Conservation (phyloP, 2,329 filamentous ascomycete species). For the Neofusicoccum laricinum region DNA sequence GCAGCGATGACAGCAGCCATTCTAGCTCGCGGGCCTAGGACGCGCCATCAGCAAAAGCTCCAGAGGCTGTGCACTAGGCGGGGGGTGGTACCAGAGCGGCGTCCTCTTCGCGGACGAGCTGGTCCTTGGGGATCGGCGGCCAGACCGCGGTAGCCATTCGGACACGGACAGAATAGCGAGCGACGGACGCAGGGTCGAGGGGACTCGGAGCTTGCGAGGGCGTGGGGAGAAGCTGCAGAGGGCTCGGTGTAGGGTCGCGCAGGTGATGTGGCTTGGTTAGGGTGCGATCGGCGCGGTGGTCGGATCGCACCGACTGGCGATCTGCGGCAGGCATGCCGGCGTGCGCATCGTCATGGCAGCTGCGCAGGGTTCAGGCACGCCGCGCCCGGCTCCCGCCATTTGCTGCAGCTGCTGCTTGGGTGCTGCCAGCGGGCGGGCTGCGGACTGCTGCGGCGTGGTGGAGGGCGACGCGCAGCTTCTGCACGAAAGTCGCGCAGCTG, state of each 20-base stretch:
- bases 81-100: slow-evolving; percentile 45
- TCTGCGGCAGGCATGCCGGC: slow-evolving; percentile 1
- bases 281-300: neutral
- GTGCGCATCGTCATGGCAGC: neutral
- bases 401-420: neutral
- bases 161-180: neutral
- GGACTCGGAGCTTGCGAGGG: neutral
- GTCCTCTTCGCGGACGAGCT: slow-evolving; percentile 53
- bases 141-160: slow-evolving; percentile 61
- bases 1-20: slow-evolving; percentile 62
- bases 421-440: neutral
- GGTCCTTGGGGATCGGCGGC: slow-evolving; percentile 53
- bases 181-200: neutral
- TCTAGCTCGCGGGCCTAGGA: slow-evolving; percentile 55
- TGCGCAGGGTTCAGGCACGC: slow-evolving; percentile 11
- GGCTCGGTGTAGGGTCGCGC: neutral
- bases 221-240: neutral
- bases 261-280: slow-evolving; percentile 13
- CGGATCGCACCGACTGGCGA: slow-evolving; percentile 6
- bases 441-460: neutral
- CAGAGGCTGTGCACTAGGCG: neutral
- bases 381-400: neutral
- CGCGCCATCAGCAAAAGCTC: slow-evolving; percentile 10
- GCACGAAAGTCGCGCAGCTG: neutral
- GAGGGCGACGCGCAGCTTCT: neutral